Percentiles rank a stretch among this genome's conserved stretches.
Evolutionary conservation across 2,329 filamentous ascomycete genomes (phyloP).

Genomic region (Tolypocladium endophyticum): DNA sequence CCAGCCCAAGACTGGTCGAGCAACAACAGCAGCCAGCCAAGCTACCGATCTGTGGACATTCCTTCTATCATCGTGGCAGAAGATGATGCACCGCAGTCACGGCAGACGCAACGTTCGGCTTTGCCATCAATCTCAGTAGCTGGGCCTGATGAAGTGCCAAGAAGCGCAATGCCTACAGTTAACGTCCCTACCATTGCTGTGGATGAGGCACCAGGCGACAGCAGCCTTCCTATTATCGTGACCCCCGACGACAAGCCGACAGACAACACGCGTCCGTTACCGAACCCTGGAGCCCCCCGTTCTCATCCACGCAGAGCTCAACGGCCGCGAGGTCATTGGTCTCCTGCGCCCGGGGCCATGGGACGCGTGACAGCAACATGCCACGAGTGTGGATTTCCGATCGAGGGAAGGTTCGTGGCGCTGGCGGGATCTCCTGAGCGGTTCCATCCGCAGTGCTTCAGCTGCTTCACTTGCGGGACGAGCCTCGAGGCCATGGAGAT

Average conservation of each 20-base stretch:
- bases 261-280: conserved; percentile 24
- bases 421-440: conserved; percentile 62
- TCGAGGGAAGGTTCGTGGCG: conserved; percentile 82
- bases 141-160: conserved; percentile 11
- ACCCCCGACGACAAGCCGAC: conserved; percentile 29
- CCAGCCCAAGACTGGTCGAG: conserved; percentile 20
- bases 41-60: conserved; percentile 29
- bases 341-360: conserved; percentile 35
- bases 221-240: conserved; percentile 33
- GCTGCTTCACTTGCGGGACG: conserved; percentile 78
- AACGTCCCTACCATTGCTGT: conserved; percentile 41
- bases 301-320: conserved; percentile 24
- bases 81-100: conserved; percentile 25
- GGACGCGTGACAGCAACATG: conserved; percentile 60
- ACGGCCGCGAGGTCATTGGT: conserved; percentile 46
- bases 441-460: conserved; percentile 91
- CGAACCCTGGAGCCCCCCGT: conserved; percentile 29
- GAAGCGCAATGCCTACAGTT: conserved; percentile 22
- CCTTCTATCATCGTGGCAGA: conserved; percentile 46
- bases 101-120: conserved; percentile 15
- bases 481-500: conserved; percentile 91
- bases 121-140: conserved; percentile 27
- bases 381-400: conserved; percentile 72
- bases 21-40: conserved; percentile 6
- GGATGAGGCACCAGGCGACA: conserved; percentile 19